These are phyloP conservation scores for Copromyces sp. DNA, from an alignment of 495 filamentous ascomycete genomes.

Conservation along the genomic window DNA sequence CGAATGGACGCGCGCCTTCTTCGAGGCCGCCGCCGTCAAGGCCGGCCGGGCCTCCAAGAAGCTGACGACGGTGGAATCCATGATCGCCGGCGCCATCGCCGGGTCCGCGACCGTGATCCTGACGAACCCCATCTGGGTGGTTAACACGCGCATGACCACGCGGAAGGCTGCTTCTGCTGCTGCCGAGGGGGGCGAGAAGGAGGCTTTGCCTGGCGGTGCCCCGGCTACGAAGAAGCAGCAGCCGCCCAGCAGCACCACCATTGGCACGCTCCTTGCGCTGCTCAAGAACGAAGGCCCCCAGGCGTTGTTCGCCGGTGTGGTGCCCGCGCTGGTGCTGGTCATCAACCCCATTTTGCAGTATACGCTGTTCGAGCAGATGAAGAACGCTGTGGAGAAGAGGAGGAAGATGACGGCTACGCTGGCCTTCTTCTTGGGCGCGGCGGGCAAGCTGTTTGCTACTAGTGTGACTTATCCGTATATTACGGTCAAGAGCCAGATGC, in stretches of 20 bases:
- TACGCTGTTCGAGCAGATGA: conserved; percentile 96
- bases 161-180: conserved; percentile 42
- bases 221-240: conserved; percentile 34
- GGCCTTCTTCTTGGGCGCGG: conserved; percentile 81
- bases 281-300: conserved; percentile 69
- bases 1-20: conserved; percentile 87
- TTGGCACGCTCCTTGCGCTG: conserved; percentile 67
- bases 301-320: conserved; percentile 83
- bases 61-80: conserved; percentile 80
- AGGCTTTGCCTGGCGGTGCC: conserved; percentile 21
- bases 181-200: conserved; percentile 42
- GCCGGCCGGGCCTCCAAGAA: conserved; percentile 70
- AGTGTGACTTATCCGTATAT: conserved; percentile 96
- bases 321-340: conserved; percentile 86
- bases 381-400: conserved; percentile 46
- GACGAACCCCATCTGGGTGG: conserved; percentile 97
- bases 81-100: conserved; percentile 91
- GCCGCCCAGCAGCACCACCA: conserved; percentile 42
- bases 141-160: conserved; percentile 97
- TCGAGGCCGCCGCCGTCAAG: conserved; percentile 68
- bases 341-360: conserved; percentile 98
- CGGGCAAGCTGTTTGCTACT: conserved; percentile 91
- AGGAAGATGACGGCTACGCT: conserved; percentile 64
- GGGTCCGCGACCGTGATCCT: conserved; percentile 88
- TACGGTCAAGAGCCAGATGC: conserved; percentile 93